Evolutionary conservation across 345 rosid genomes (phyloP).

Genomic region (Reutealis trisperma): DNA sequence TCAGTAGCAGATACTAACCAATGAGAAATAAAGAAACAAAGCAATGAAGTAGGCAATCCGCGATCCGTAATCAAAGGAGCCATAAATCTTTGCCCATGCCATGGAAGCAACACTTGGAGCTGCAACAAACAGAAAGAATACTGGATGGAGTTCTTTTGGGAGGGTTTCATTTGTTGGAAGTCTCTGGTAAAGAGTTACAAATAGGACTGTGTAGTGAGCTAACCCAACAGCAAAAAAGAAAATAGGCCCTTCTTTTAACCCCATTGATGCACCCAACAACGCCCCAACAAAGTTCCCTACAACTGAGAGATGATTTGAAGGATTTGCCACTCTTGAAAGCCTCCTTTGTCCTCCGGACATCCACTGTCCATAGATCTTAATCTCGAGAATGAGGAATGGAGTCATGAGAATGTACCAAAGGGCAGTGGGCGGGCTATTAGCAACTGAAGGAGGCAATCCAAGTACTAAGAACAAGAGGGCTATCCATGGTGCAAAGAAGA

Average conservation of each 20-base stretch:
- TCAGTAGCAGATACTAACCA: constrained; percentile 44
- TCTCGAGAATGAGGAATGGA: constrained; percentile 70
- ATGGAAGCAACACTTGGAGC: constrained; percentile 87
- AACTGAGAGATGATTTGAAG: constrained; percentile 78
- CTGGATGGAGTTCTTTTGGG: constrained; percentile 94
- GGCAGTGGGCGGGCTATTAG: constrained; percentile 37
- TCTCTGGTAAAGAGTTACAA: constrained; percentile 91
- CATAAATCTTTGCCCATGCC: constrained; percentile 83
- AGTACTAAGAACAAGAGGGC: constrained; percentile 70
- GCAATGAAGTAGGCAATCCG: constrained; percentile 84
- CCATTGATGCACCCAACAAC: constrained; percentile 85
- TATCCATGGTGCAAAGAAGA: constrained; percentile 94
- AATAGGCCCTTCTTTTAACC: constrained; percentile 84
- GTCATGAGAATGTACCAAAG: constrained; percentile 89
- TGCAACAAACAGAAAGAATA: constrained; percentile 87
- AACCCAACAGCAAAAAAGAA: constrained; percentile 86
- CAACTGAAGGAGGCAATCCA: constrained; percentile 67
- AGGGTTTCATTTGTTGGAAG: constrained; percentile 86
- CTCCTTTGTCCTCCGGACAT: constrained; percentile 91
- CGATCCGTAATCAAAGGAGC: constrained; percentile 71
- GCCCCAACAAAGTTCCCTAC: constrained; percentile 95
- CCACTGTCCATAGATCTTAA: constrained; percentile 94
- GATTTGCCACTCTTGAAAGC: constrained; percentile 92
- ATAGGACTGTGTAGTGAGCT: constrained; percentile 80
- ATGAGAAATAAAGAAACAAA: constrained; percentile 79